phyloP scores from a whole-genome alignment of 306 rosid species.

The Dryas alaskensis region DNA sequence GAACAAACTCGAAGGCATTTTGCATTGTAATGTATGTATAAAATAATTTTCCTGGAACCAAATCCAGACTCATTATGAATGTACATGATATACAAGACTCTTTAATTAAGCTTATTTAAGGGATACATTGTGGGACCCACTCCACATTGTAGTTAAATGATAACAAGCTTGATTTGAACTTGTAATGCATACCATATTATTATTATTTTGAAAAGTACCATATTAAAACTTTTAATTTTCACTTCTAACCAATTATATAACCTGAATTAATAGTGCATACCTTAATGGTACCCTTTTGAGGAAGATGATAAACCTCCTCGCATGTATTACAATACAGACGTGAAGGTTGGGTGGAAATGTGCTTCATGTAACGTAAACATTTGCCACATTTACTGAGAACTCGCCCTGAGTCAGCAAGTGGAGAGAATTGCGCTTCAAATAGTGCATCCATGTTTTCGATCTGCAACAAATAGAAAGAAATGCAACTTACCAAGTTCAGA shows the following conservation, averaged over 20 bases:
- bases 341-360: constrained; percentile 73
- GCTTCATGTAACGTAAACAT: constrained; percentile 94
- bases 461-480: constrained; percentile 47
- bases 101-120: no score
- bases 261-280: constrained; percentile 28
- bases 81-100: not conserved
- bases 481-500: not conserved
- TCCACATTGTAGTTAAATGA: no score
- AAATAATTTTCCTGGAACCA: not conserved
- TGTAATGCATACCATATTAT: not conserved
- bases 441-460: constrained; percentile 94
- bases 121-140: no score
- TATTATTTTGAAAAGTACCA: no score
- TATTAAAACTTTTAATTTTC: not conserved
- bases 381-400: constrained; percentile 85
- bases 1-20: not conserved
- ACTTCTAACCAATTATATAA: not conserved
- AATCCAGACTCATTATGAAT: not conserved
- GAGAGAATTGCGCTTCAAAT: constrained; percentile 92
- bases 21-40: not conserved
- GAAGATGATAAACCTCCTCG: constrained; percentile 92
- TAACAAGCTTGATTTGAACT: not conserved
- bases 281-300: constrained; percentile 87
- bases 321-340: constrained; percentile 84
- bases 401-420: constrained; percentile 79